Evolutionary conservation across 2,329 filamentous ascomycete genomes (phyloP).

Genomic region (Colletotrichum sp.): DNA sequence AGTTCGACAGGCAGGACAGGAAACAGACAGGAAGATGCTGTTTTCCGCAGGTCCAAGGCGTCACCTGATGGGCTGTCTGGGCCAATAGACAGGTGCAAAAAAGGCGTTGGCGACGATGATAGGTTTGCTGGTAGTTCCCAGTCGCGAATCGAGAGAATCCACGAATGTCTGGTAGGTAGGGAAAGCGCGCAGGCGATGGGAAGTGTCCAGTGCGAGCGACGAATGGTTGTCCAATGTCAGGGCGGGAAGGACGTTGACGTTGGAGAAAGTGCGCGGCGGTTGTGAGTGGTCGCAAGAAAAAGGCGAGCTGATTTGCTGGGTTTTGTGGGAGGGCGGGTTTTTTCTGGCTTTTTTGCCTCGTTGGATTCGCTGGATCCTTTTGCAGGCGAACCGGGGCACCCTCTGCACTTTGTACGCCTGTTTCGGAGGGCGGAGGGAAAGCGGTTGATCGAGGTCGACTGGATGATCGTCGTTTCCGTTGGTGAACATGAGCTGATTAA

Average conservation of each 20-base stretch:
- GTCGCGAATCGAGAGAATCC: conserved; percentile 39
- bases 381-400: conserved; percentile 9
- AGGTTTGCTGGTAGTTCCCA: conserved; percentile 41
- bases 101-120: conserved; percentile 53
- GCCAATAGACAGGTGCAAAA: conserved; percentile 52
- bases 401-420: conserved; percentile 19
- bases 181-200: not conserved
- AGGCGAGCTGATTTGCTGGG: conserved; percentile 23
- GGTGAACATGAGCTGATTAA: no score
- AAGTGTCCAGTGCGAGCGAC: conserved; percentile 4
- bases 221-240: conserved; percentile 11
- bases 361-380: conserved; percentile 20
- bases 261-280: conserved; percentile 32
- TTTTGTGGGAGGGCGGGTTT: conserved; percentile 23
- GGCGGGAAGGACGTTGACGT: conserved; percentile 21
- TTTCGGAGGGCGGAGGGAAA: conserved; percentile 1
- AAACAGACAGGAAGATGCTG: conserved; percentile 22
- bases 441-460: no score
- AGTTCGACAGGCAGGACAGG: not conserved
- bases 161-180: conserved; percentile 26
- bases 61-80: conserved; percentile 54
- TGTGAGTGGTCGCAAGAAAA: conserved; percentile 27
- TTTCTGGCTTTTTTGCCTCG: conserved; percentile 22
- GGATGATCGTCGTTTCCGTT: no score
- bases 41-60: conserved; percentile 48